Evolutionary conservation across 2,329 filamentous ascomycete genomes (phyloP).

Genomic region (Neocatenulostroma microsporum): DNA sequence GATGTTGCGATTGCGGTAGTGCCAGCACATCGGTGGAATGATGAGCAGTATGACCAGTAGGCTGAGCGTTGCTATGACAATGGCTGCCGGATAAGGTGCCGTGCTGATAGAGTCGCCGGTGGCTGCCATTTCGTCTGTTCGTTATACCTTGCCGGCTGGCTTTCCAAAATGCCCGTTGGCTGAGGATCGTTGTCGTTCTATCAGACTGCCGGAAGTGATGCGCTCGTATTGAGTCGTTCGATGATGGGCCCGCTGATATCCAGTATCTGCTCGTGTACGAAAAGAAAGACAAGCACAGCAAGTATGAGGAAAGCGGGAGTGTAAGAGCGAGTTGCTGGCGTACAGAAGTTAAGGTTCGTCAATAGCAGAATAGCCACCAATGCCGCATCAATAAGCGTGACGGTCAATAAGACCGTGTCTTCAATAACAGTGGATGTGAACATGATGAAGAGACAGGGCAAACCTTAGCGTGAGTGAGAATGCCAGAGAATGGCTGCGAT

Average conservation of each 20-base stretch:
- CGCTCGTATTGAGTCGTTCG: background rate
- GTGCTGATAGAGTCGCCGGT: too few species aligned
- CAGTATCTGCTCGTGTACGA: conserved; percentile 7
- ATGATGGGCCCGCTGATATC: conserved; percentile 1
- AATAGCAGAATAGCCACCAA: conserved; percentile 18
- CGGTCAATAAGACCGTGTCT: conserved; percentile 21
- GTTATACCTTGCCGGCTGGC: too few species aligned
- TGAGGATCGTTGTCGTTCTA: too few species aligned
- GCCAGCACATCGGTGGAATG: conserved; percentile 52
- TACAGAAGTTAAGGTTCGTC: conserved; percentile 4
- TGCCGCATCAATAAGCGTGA: conserved; percentile 18
- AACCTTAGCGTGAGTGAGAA: conserved; percentile 1
- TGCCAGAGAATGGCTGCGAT: background rate
- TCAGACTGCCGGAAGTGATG: too few species aligned
- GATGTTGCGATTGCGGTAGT: conserved; percentile 54
- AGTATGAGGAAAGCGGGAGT: conserved; percentile 11
- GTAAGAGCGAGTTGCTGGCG: conserved; percentile 8
- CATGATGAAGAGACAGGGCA: conserved; percentile 8
- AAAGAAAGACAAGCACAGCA: conserved; percentile 8
- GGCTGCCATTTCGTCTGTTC: too few species aligned
- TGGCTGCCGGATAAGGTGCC: conserved; percentile 26
- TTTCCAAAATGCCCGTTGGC: too few species aligned
- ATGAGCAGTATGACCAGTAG: conserved; percentile 46
- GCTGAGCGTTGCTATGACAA: conserved; percentile 43
- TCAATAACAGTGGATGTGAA: conserved; percentile 18